Evolutionary conservation across 371 early-diverging fungal genomes (phyloP).

Genomic region (Choanephora cucurbitarum): DNA sequence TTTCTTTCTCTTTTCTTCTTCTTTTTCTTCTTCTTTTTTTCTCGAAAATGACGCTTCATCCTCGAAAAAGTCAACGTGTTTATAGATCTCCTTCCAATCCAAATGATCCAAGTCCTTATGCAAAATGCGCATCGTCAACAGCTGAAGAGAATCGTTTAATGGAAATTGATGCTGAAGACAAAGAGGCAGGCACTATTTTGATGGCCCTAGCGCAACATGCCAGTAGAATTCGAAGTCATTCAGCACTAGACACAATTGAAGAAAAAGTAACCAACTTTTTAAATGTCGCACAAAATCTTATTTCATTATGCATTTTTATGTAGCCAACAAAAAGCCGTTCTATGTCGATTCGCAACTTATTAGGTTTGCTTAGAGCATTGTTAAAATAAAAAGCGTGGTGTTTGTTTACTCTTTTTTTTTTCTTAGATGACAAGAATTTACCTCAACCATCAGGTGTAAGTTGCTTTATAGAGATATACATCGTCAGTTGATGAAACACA

Average conservation of each 20-base stretch:
- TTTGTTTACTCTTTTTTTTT: not conserved
- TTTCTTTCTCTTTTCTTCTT: not conserved
- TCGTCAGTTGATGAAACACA: too few species aligned
- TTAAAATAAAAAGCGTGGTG: not conserved
- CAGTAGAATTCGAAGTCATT: not conserved
- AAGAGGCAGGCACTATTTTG: slow-evolving; percentile 27
- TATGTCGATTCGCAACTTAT: slow-evolving; percentile 24
- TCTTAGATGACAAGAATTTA: not conserved
- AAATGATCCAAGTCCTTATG: slow-evolving; percentile 10
- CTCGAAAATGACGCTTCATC: not conserved
- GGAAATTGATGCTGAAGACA: slow-evolving; percentile 29
- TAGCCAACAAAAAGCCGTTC: slow-evolving; percentile 16
- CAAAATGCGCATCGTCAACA: not conserved
- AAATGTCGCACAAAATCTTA: too few species aligned
- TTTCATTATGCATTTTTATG: not conserved
- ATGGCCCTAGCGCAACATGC: slow-evolving; percentile 22
- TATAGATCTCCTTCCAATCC: slow-evolving; percentile 14
- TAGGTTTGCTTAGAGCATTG: slow-evolving; percentile 11
- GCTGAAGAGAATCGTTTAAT: not conserved
- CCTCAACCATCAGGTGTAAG: slow-evolving; percentile 3
- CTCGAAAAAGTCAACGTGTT: slow-evolving; percentile 18
- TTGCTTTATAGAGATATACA: not conserved
- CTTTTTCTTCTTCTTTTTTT: slow-evolving; percentile 4
- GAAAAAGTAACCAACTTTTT: slow-evolving; percentile 6
- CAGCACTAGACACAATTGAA: slow-evolving; percentile 4